Base-by-base conservation (phyloP, 176 grass and related monocot genomes). In the Eragrostis curvula region DNA sequence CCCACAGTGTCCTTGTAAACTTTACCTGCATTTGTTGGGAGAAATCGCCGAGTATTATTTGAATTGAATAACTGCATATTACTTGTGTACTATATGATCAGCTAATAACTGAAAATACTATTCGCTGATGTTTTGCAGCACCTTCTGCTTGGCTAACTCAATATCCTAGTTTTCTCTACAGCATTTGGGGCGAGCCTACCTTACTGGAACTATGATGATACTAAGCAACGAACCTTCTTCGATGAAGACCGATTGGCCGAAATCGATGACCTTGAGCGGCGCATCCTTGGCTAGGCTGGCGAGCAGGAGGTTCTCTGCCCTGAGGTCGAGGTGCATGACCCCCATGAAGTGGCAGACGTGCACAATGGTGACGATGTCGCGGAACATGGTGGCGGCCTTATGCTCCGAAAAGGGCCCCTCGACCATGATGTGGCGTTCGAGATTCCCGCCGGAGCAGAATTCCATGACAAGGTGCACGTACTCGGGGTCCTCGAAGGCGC, bases 331-430 rank as follows among this genome's bases (percentile, higher is more conserved):
- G 74, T 97, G 94, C 79, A 97, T 82, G 69, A 97, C 94, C 71
- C 94, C 94, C 94, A 97, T 94, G 85, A 97, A 97, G 75, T 97
- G 94, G 70, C 91, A 97, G 58, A 97, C 89, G 70, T 97, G 69
- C 30, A 97, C 94, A 73, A 85, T 89, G 50, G 71, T 91, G 81
- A 94, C 78, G 53, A 94, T 63, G 83, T 91, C 89, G 53, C 87
- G 43, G 89, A 64, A 94, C 21, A 94, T 74, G 23, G 73, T 79
- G 16, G 94, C 91, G 18, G 91, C 94, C 87, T 91, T 81, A 21
- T 83, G 50, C 91, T 97, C 91, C 11, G 83, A 77, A 81, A 91
- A 97, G 82, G 12, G 86, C 9, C 89, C 84, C 68, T 91, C 89
- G 39, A 81, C 69, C 0, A 78, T 91, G 86, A 97, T 97, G 70